Conservation (phyloP, 805 yeast species). For the Candida loeiensis region DNA sequence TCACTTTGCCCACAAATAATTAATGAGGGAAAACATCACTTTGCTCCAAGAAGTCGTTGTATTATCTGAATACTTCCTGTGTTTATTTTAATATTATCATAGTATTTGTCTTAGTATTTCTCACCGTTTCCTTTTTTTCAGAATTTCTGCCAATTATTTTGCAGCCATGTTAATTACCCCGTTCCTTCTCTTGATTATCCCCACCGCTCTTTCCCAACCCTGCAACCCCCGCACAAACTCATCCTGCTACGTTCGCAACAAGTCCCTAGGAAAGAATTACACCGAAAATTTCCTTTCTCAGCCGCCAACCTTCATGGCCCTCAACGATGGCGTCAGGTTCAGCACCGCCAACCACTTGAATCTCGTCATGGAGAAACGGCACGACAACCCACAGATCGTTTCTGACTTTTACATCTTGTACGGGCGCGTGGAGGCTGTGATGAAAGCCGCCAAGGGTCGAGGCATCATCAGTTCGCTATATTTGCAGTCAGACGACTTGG, state of each 20-base stretch:
- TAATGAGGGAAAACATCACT: too few relatives aligned
- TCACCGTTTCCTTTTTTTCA: not conserved
- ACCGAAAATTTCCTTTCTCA: slow-evolving; percentile 16
- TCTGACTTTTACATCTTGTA: slow-evolving; percentile 30
- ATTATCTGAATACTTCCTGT: too few relatives aligned
- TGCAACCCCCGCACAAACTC: slow-evolving; percentile 28
- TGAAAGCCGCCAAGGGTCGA: slow-evolving; percentile 28
- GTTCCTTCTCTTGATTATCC: not conserved
- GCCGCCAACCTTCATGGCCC: slow-evolving; percentile 2
- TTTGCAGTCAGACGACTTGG: slow-evolving; percentile 41
- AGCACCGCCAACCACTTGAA: slow-evolving; percentile 11
- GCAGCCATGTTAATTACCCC: not conserved
- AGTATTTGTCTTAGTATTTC: too few relatives aligned
- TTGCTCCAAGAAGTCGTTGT: too few relatives aligned
- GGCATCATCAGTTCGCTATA: slow-evolving; percentile 40
- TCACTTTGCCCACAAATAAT: not conserved
- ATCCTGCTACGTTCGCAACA: slow-evolving; percentile 25
- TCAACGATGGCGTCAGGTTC: slow-evolving; percentile 2
- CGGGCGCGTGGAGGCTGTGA: slow-evolving; percentile 37
- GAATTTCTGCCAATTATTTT: not conserved
- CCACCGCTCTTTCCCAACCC: not conserved
- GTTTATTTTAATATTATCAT: too few relatives aligned
- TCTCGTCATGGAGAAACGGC: slow-evolving; percentile 17
- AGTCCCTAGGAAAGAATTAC: slow-evolving; percentile 20
- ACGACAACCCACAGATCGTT: slow-evolving; percentile 31